A percentile compares a stretch with the other conserved stretches of the same genome.
Evolutionary conservation across 176 grass and related monocot genomes (phyloP).

Genomic region (Paspalum notatum): DNA sequence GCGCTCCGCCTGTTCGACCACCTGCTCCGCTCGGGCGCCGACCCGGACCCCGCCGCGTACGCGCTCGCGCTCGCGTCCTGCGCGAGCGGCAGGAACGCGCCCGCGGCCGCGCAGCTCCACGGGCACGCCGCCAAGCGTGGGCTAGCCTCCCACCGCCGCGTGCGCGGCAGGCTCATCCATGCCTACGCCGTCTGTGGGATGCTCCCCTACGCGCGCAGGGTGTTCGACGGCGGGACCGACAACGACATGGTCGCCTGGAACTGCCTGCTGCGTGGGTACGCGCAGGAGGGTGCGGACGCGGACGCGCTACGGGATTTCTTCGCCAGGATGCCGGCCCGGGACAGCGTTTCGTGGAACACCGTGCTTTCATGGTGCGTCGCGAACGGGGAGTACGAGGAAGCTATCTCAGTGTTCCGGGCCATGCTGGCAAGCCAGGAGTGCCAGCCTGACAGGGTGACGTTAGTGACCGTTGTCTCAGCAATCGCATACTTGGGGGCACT

Average conservation of each 20-base stretch:
- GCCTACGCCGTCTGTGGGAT: slow-evolving; percentile 46
- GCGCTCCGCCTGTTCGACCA: slow-evolving; percentile 53
- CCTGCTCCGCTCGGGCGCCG: slow-evolving; percentile 49
- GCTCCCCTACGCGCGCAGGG: slow-evolving; percentile 49
- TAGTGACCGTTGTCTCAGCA: slow-evolving; percentile 62
- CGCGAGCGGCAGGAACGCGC: slow-evolving; percentile 38
- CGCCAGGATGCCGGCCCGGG: slow-evolving; percentile 46
- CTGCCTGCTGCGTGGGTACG: slow-evolving; percentile 62
- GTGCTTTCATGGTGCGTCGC: slow-evolving; percentile 52
- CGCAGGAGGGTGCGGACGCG: slow-evolving; percentile 27
- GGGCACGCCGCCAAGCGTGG: slow-evolving; percentile 50
- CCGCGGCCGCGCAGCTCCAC: slow-evolving; percentile 47
- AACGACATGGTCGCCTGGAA: slow-evolving; percentile 58
- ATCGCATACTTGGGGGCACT: slow-evolving; percentile 54
- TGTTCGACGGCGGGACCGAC: slow-evolving; percentile 58
- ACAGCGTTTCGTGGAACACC: slow-evolving; percentile 69
- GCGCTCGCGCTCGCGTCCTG: slow-evolving; percentile 56
- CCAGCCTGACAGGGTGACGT: slow-evolving; percentile 54
- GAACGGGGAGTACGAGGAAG: slow-evolving; percentile 49
- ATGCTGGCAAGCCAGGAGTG: slow-evolving; percentile 50
- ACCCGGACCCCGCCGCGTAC: slow-evolving; percentile 48
- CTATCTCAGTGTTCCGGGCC: slow-evolving; percentile 46
- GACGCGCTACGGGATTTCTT: slow-evolving; percentile 54
- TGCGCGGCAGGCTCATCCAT: slow-evolving; percentile 56
- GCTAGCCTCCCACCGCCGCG: slow-evolving; percentile 36